phyloP scores from a whole-genome alignment of 495 filamentous ascomycete genomes.

The Penicillium angulare region DNA sequence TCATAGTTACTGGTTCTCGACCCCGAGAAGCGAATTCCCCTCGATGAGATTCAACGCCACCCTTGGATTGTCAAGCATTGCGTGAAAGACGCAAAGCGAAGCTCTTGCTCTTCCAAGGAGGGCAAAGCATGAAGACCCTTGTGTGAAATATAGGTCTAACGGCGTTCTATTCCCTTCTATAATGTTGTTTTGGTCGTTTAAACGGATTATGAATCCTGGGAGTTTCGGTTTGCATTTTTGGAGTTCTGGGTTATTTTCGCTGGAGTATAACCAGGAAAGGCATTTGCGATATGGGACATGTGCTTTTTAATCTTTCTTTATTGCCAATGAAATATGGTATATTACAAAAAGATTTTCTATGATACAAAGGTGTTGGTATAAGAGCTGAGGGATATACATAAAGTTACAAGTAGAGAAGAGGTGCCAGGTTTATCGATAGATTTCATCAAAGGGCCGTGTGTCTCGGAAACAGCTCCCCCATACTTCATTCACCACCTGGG shows the following conservation, averaged over 20 bases:
- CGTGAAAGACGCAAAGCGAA: slow-evolving; percentile 62
- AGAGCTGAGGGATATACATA: slow-evolving; percentile 7
- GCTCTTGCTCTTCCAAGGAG: slow-evolving; percentile 39
- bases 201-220: no score
- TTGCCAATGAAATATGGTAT: slow-evolving; percentile 27
- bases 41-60: slow-evolving; percentile 86
- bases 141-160: slow-evolving; percentile 24
- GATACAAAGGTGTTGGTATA: slow-evolving; percentile 16
- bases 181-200: slow-evolving; percentile 16
- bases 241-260: slow-evolving; percentile 17
- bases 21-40: slow-evolving; percentile 86
- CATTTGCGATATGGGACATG: slow-evolving; percentile 19
- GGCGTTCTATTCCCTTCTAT: slow-evolving; percentile 16
- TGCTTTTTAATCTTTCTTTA: slow-evolving; percentile 20
- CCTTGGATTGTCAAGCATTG: slow-evolving; percentile 99
- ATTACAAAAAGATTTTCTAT: slow-evolving; percentile 20
- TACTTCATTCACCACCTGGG: slow-evolving; percentile 88
- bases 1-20: slow-evolving; percentile 84
- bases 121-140: slow-evolving; percentile 29
- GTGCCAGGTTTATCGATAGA: slow-evolving; percentile 70
- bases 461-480: slow-evolving; percentile 97
- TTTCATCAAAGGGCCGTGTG: slow-evolving; percentile 93
- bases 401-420: neutral
- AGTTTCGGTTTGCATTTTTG: slow-evolving; percentile 17
- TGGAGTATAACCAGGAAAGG: slow-evolving; percentile 15